phyloP scores from a whole-genome alignment of 257 asterid genomes.

The Fraxinus excelsior region DNA sequence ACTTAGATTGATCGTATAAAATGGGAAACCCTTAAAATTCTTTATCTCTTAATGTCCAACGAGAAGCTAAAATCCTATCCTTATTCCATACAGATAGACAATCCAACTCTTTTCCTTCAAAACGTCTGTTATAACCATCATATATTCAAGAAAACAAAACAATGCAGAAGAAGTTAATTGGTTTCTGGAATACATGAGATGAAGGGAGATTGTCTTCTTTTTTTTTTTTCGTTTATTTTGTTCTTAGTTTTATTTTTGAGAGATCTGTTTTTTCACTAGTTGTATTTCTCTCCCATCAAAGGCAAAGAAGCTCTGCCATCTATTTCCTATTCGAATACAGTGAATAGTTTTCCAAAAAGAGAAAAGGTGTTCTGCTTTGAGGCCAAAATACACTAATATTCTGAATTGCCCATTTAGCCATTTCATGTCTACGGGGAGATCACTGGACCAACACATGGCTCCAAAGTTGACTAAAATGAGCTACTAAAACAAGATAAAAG shows the following conservation, averaged over 20 bases:
- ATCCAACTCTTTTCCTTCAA: background rate
- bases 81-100: background rate
- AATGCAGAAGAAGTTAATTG: too few species aligned
- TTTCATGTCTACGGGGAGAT: too few species aligned
- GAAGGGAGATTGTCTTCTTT: background rate
- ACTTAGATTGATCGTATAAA: background rate
- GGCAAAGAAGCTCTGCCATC: background rate
- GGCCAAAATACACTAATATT: background rate
- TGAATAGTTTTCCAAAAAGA: background rate
- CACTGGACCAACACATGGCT: too few species aligned
- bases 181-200: too few species aligned
- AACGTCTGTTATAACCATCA: background rate
- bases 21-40: background rate
- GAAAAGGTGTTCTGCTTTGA: background rate
- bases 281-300: background rate
- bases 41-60: background rate
- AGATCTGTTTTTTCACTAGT: background rate
- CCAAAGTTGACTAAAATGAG: too few species aligned
- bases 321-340: background rate
- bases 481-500: too few species aligned
- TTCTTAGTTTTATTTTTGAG: too few species aligned
- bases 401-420: too few species aligned
- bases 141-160: background rate
- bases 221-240: background rate
- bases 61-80: background rate